Base-by-base conservation (phyloP, 1,284 basidiomycete genomes). In the Golubevia pallescens region DNA sequence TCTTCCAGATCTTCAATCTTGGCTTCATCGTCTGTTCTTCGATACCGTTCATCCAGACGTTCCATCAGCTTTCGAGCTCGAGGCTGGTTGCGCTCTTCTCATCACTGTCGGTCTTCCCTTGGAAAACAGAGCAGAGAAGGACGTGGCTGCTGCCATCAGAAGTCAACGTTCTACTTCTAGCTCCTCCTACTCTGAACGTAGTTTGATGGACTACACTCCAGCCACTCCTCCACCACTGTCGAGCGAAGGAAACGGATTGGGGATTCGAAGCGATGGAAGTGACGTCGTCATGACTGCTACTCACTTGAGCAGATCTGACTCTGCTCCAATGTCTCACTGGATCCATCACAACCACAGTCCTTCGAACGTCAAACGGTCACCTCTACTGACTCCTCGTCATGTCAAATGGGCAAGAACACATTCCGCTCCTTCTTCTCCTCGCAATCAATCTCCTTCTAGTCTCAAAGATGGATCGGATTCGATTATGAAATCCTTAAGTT, bases 11-110 rank as follows among this genome's bases (percentile, higher is more conserved):
- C 64, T 68, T 7, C 60, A 69, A 7, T 57, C 57, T 3, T 80
- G 77, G 77, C 62, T 80, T 16, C 63, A 73, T n/a, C 74, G 77
- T 28, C 70, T 78, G 19, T 67, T 80, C n/a, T 56, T 65, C 19
- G 65, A 73, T 52, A 80, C 77, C 0, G 72, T 71, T 20, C 65
- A 66, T 60, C 68, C 65, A 7, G 74, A 65, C 28, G 66, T 80
- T 4, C 77, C 77, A n/a, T 80, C 77, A 2, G 38, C 55, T 0
- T 80, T 69, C 66, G 77, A 80, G 62, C 69, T 80, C 34, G 77
- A 78, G 34, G 71, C 74, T 56, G 76, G 68, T 6, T 80, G 76
- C 59, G 74, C 74, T 5, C 68, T 80, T 1, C 65, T 80, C 60
- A 63, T 74, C 38, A 77, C 70, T 0, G 64, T 70, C 16, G 77